These are phyloP conservation scores for Colletotrichum lentis DNA, from an alignment of 2,329 filamentous ascomycete species.

Conservation along the genomic window DNA sequence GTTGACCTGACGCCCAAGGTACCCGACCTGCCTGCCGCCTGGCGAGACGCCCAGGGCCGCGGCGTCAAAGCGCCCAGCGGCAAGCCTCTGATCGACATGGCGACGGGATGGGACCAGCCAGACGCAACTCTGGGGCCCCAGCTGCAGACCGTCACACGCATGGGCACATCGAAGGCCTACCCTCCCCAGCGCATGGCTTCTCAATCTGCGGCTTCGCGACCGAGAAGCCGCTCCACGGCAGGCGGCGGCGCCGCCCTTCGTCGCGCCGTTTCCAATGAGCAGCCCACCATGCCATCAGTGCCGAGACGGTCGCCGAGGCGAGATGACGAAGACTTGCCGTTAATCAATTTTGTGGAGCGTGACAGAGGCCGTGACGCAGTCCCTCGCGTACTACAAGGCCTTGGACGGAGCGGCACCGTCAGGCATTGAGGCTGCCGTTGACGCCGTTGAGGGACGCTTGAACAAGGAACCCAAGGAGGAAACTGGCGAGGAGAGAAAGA, in stretches of 20 bases:
- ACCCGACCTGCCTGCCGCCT: constrained; percentile 68
- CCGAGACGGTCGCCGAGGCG: constrained; percentile 30
- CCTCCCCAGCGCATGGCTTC: constrained; percentile 36
- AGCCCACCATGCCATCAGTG: constrained; percentile 36
- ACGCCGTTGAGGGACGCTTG: neutral
- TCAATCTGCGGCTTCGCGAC: constrained; percentile 30
- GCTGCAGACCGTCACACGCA: constrained; percentile 32
- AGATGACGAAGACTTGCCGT: constrained; percentile 38
- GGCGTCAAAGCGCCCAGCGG: constrained; percentile 53
- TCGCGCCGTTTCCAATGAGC: constrained; percentile 37
- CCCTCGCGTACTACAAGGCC: constrained; percentile 23
- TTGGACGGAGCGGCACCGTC: constrained; percentile 34
- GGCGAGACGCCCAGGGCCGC: constrained; percentile 61
- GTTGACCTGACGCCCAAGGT: constrained; percentile 73
- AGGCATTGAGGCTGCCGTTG: constrained; percentile 20
- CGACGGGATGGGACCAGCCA: constrained; percentile 43
- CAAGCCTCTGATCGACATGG: constrained; percentile 58
- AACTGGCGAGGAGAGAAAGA: neutral
- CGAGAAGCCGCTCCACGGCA: constrained; percentile 35
- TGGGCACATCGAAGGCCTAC: constrained; percentile 31
- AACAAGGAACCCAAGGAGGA: neutral
- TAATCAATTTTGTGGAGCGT: constrained; percentile 39
- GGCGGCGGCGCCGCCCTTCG: constrained; percentile 22
- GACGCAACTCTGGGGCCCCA: constrained; percentile 27
- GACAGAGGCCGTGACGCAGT: constrained; percentile 31